Percentiles rank a stretch among this genome's conserved stretches.
phyloP scores from a whole-genome alignment of 306 rosid genomes.

The Vigna trinervia region DNA sequence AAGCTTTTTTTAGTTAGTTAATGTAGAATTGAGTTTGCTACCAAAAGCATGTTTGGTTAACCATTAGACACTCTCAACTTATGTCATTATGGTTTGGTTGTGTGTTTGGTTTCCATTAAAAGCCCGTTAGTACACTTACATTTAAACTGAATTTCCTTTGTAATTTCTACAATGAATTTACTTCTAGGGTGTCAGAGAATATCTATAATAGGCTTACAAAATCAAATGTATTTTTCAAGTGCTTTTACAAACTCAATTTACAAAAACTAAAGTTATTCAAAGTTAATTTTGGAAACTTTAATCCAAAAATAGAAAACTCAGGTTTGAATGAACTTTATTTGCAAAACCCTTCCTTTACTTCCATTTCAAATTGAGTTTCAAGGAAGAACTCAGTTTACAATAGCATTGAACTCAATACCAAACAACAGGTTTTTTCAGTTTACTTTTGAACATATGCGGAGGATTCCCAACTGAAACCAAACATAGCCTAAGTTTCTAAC shows the following conservation, averaged over 20 bases:
- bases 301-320: neutral
- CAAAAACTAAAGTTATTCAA: neutral
- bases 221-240: too few species aligned
- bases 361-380: neutral
- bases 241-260: neutral
- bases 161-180: too few species aligned
- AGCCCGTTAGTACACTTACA: neutral
- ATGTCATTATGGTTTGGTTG: neutral
- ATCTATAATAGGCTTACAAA: too few species aligned
- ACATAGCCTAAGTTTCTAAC: neutral
- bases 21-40: neutral
- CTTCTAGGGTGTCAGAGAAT: too few species aligned
- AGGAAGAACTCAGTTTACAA: neutral
- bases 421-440: neutral
- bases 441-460: neutral
- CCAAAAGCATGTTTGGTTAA: neutral
- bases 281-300: neutral
- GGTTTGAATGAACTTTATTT: neutral
- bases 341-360: neutral
- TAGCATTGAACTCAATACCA: neutral
- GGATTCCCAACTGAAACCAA: neutral
- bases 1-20: neutral
- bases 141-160: neutral
- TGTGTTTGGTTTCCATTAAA: neutral
- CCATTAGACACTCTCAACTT: neutral